These are phyloP conservation scores for Leptodermis oblonga DNA, from an alignment of 257 asterid genomes.

Conservation along the genomic window DNA sequence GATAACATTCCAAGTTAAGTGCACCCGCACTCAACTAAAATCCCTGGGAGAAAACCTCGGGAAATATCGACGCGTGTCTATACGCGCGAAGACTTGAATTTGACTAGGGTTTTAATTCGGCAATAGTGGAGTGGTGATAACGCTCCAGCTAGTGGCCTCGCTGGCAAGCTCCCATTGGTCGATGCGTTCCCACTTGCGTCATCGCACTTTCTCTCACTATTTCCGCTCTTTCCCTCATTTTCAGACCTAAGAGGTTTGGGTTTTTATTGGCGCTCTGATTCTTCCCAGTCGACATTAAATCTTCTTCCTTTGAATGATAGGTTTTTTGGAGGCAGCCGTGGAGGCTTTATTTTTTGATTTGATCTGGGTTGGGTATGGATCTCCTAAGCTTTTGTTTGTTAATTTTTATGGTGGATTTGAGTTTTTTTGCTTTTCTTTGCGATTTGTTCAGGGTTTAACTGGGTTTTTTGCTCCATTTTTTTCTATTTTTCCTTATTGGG, in stretches of 20 bases:
- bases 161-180: conserved; percentile 2
- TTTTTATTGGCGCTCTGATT: conserved; percentile 9
- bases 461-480: no score
- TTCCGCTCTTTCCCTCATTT: background rate
- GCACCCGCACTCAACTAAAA: background rate
- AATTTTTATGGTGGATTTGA: no score
- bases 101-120: conserved; percentile 20
- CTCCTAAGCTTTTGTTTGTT: no score
- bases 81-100: conserved; percentile 1
- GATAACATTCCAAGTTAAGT: background rate
- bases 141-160: background rate
- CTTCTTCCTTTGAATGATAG: background rate
- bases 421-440: no score
- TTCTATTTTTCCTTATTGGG: no score
- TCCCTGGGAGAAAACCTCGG: background rate
- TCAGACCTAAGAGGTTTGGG: conserved; percentile 8
- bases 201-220: background rate
- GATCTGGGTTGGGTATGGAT: no score
- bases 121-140: conserved; percentile 14
- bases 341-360: no score
- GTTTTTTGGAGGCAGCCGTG: no score
- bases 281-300: no score
- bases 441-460: no score
- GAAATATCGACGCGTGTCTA: background rate
- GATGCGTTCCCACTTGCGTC: no score